Evolutionary conservation across 2,329 filamentous ascomycete species (phyloP).

Genomic region (Ceratocystis cacaofunesta): DNA sequence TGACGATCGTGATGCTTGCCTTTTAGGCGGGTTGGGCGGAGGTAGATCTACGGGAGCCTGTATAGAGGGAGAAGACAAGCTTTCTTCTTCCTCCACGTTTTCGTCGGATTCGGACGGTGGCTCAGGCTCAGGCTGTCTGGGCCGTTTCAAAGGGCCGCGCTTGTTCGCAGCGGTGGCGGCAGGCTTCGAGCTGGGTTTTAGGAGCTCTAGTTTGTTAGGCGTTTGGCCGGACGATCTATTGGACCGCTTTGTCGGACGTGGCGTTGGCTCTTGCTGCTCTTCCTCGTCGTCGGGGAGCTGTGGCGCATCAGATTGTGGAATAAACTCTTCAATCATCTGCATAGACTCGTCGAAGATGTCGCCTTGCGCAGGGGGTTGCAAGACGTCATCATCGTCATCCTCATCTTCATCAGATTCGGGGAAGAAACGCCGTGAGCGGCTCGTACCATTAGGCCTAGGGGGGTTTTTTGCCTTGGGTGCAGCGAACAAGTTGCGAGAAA

Average conservation of each 20-base stretch:
- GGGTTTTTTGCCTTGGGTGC: slow-evolving; percentile 20
- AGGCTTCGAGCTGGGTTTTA: background rate
- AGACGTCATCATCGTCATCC: slow-evolving; percentile 18
- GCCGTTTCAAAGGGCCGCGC: background rate
- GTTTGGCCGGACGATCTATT: background rate
- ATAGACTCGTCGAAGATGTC: slow-evolving; percentile 29
- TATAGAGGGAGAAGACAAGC: background rate
- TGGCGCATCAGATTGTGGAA: slow-evolving; percentile 19
- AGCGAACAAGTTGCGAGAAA: slow-evolving; percentile 43
- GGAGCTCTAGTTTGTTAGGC: background rate
- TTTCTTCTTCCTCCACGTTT: background rate
- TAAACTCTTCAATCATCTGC: slow-evolving; percentile 26
- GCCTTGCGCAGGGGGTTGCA: slow-evolving; percentile 17
- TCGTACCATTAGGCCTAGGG: background rate
- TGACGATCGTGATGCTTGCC: background rate
- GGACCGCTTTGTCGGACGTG: background rate
- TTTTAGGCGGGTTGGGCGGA: background rate
- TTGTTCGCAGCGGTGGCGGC: background rate
- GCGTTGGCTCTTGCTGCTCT: slow-evolving; percentile 17
- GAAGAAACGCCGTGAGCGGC: background rate
- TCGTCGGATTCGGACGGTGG: background rate
- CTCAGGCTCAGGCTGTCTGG: background rate
- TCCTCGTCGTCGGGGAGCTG: slow-evolving; percentile 20
- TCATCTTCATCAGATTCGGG: slow-evolving; percentile 20
- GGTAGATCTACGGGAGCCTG: background rate